phyloP scores from a whole-genome alignment of 108 stramenopile species.

The Epithemia pelagica region DNA sequence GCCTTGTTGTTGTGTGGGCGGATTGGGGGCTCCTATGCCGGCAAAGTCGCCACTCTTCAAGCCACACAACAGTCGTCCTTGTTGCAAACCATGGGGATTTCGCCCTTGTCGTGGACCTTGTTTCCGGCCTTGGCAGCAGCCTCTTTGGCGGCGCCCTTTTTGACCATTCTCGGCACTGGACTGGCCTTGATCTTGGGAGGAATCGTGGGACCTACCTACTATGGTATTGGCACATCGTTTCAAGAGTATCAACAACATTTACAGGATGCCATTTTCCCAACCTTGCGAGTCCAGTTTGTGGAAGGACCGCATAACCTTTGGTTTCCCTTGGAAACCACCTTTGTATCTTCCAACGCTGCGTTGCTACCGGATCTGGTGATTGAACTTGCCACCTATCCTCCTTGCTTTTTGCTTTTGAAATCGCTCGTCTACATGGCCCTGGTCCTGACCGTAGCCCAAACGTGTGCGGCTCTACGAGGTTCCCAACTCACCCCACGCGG shows the following conservation, averaged over 20 bases:
- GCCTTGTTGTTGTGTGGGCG: conserved; percentile 67
- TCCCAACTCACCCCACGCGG: conserved; percentile 61
- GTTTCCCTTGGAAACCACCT: conserved; percentile 16
- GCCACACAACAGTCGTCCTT: conserved; percentile 73
- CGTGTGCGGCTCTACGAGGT: conserved; percentile 35
- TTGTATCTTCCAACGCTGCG: conserved; percentile 27
- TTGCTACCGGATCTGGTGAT: conserved; percentile 39
- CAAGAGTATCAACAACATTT: conserved; percentile 37
- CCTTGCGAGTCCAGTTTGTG: conserved; percentile 30
- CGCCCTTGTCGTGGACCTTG: conserved; percentile 57
- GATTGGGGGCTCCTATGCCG: conserved; percentile 75
- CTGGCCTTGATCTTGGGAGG: conserved; percentile 59
- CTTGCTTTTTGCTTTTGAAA: conserved; percentile 53
- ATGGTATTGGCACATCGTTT: conserved; percentile 50
- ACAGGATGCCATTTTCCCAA: conserved; percentile 39
- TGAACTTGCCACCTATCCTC: conserved; percentile 69
- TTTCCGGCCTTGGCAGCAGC: conserved; percentile 60
- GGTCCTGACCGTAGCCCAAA: conserved; percentile 60
- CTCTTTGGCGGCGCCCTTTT: conserved; percentile 55
- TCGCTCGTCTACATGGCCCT: conserved; percentile 55
- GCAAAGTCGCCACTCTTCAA: conserved; percentile 75
- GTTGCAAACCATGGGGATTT: conserved; percentile 54
- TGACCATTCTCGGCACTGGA: conserved; percentile 56
- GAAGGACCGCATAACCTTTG: not conserved
- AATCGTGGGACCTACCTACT: conserved; percentile 51